Evolutionary conservation across 108 stramenopile genomes (phyloP).

Genomic region (Conticribra guillardii): DNA sequence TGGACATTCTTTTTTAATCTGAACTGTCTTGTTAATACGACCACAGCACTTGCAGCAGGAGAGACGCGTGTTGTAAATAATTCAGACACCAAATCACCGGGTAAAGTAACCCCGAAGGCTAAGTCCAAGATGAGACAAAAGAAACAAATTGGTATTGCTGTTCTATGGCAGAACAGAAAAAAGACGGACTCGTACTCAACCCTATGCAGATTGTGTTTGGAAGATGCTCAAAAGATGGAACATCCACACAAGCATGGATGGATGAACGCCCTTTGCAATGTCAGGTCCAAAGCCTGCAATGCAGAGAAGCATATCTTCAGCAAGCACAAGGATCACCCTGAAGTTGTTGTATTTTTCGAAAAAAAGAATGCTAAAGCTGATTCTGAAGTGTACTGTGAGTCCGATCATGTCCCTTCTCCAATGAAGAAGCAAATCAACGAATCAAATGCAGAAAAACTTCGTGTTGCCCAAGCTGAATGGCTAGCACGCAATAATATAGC

Average conservation of each 20-base stretch:
- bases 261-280: neutral
- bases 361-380: neutral
- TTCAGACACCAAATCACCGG: no score
- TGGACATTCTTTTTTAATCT: no score
- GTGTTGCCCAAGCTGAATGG: neutral
- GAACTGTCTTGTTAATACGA: no score
- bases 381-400: no score
- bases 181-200: no score
- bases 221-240: neutral
- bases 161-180: no score
- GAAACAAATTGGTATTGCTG: no score
- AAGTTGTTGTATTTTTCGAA: neutral
- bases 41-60: no score
- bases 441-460: neutral
- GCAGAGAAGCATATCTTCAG: neutral
- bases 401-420: neutral
- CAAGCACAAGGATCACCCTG: neutral
- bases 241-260: neutral
- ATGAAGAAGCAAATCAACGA: neutral
- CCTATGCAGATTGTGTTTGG: neutral
- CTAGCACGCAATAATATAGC: neutral
- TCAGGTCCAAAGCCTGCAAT: neutral
- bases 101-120: no score
- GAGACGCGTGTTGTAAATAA: no score
- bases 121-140: no score